phyloP scores from a whole-genome alignment of 176 grass and related monocot genomes.

The Otatea glauca region DNA sequence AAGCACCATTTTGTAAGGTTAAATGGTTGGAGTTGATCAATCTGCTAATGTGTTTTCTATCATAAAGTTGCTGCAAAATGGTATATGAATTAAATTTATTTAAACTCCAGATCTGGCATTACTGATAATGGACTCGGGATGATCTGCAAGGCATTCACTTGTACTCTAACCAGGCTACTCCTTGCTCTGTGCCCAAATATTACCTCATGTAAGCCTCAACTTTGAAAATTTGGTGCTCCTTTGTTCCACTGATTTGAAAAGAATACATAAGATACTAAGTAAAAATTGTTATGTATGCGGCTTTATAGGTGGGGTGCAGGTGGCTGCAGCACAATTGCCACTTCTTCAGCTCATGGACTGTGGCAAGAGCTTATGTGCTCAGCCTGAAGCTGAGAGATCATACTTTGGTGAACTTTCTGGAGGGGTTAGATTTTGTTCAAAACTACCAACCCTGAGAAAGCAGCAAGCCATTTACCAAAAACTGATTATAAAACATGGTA shows the following conservation, averaged over 20 bases:
- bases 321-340: constrained; percentile 72
- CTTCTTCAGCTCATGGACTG: constrained; percentile 86
- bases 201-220: constrained; percentile 69
- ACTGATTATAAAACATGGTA: constrained; percentile 78
- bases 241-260: not conserved
- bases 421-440: constrained; percentile 52
- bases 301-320: constrained; percentile 72
- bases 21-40: not conserved
- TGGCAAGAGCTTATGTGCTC: constrained; percentile 67
- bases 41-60: not conserved
- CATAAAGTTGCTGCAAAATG: not conserved
- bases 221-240: not conserved
- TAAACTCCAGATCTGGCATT: constrained; percentile 74
- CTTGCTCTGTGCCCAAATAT: constrained; percentile 84
- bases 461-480: constrained; percentile 60
- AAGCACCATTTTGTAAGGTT: constrained; percentile 3
- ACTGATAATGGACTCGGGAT: constrained; percentile 86
- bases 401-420: constrained; percentile 53
- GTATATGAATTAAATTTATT: constrained; percentile 7
- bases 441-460: constrained; percentile 33
- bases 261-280: not conserved
- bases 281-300: constrained; percentile 1
- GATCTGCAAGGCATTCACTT: constrained; percentile 74
- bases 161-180: constrained; percentile 57
- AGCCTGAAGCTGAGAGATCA: constrained; percentile 41